phyloP scores from a whole-genome alignment of 2,329 filamentous ascomycete genomes.

The Escovopsis sp. region DNA sequence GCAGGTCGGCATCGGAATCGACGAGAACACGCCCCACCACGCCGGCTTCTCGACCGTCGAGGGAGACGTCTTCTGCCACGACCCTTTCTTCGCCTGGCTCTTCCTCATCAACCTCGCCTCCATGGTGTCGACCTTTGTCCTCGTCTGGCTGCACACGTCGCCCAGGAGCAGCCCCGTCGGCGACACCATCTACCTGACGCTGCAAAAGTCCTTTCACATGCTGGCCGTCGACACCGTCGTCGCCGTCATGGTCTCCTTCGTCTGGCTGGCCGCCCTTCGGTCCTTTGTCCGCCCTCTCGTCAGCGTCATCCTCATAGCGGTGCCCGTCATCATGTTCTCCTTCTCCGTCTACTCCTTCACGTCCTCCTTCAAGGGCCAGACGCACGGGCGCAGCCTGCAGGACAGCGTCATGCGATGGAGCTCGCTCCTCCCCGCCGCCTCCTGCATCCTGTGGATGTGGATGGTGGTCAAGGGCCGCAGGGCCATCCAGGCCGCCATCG shows the following conservation, averaged over 20 bases:
- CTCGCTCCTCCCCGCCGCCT: constrained; percentile 58
- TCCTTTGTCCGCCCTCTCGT: constrained; percentile 82
- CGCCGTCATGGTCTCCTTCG: constrained; percentile 70
- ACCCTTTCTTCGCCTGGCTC: constrained; percentile 82
- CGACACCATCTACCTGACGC: constrained; percentile 85
- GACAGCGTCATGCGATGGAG: constrained; percentile 82
- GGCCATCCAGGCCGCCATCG: constrained; percentile 67
- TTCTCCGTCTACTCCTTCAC: constrained; percentile 88
- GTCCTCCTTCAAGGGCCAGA: constrained; percentile 68
- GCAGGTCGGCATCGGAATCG: constrained; percentile 17
- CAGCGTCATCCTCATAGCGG: constrained; percentile 63
- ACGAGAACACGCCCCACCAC: constrained; percentile 21
- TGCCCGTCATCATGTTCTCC: constrained; percentile 73
- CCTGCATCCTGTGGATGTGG: constrained; percentile 69
- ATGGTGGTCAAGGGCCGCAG: constrained; percentile 67
- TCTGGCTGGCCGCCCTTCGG: constrained; percentile 80
- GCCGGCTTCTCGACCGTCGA: constrained; percentile 39
- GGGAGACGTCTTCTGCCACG: constrained; percentile 63
- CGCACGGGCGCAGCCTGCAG: constrained; percentile 64
- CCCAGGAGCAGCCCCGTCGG: constrained; percentile 59
- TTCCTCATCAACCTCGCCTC: constrained; percentile 75
- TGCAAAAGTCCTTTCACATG: constrained; percentile 77
- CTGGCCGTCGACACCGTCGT: constrained; percentile 83
- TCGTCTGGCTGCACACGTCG: constrained; percentile 81
- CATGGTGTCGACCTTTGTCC: constrained; percentile 73